phyloP scores from a whole-genome alignment of 805 yeast species.

The Scheffersomyces lignosus region DNA sequence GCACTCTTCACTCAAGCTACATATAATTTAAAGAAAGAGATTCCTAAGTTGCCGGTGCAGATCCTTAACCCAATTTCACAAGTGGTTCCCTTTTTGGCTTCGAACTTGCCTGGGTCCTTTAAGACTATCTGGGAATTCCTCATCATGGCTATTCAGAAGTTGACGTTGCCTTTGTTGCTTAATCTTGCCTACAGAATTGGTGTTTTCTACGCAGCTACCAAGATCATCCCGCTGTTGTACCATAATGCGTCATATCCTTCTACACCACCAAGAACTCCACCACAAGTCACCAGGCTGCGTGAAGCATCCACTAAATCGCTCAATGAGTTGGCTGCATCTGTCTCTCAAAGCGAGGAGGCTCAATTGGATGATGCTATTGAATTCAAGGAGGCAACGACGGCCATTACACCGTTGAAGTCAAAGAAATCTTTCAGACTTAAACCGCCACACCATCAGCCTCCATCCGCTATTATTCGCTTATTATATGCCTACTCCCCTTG shows the following conservation, averaged over 20 bases:
- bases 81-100: slow-evolving; percentile 47
- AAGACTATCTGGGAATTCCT: slow-evolving; percentile 56
- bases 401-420: slow-evolving; percentile 1
- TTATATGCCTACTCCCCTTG: slow-evolving; percentile 92
- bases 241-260: slow-evolving; percentile 36
- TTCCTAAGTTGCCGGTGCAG: slow-evolving; percentile 38
- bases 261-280: slow-evolving; percentile 43
- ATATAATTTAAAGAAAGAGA: slow-evolving; percentile 30
- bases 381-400: slow-evolving; percentile 3
- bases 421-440: slow-evolving; percentile 14
- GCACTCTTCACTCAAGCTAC: slow-evolving; percentile 35
- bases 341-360: slow-evolving; percentile 2
- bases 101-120: slow-evolving; percentile 53
- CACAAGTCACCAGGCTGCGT: slow-evolving; percentile 29
- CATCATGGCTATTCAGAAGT: slow-evolving; percentile 53
- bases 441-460: slow-evolving; percentile 19
- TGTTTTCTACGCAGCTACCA: slow-evolving; percentile 88
- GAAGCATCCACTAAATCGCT: slow-evolving; percentile 21
- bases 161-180: slow-evolving; percentile 78
- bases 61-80: slow-evolving; percentile 24
- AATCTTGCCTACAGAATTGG: slow-evolving; percentile 83
- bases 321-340: neutral
- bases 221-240: slow-evolving; percentile 81
- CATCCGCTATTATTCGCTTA: slow-evolving; percentile 48
- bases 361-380: neutral